Evolutionary conservation across 2,329 filamentous ascomycete species (phyloP).

Genomic region (Fusarium papillatum): DNA sequence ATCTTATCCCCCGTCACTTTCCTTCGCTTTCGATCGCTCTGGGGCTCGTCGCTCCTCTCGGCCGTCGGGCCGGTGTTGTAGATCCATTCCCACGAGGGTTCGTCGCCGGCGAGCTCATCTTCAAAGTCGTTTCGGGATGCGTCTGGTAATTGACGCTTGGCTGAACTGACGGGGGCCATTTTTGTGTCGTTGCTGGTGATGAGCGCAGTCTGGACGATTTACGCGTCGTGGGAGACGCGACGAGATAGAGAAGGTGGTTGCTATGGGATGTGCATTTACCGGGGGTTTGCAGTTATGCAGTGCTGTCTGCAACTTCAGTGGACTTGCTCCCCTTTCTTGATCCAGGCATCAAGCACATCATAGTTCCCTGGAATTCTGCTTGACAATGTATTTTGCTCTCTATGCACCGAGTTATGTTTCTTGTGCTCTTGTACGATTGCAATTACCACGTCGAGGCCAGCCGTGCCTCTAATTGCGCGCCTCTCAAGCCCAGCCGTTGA

Average conservation of each 20-base stretch:
- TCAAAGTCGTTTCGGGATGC: slow-evolving; percentile 77
- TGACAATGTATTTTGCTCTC: not conserved
- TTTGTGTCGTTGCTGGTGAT: slow-evolving; percentile 21
- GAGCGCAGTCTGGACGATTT: slow-evolving; percentile 14
- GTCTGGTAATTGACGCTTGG: slow-evolving; percentile 29
- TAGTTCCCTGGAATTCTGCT: not conserved
- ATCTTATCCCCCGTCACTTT: slow-evolving; percentile 65
- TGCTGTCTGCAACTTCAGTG: not conserved
- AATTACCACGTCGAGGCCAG: not conserved
- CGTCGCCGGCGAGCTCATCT: slow-evolving; percentile 84
- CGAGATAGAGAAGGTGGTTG: slow-evolving; percentile 33
- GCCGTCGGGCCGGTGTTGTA: slow-evolving; percentile 61
- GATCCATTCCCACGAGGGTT: slow-evolving; percentile 85
- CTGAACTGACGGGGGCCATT: slow-evolving; percentile 43
- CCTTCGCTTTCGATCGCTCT: slow-evolving; percentile 51
- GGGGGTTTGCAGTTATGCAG: slow-evolving; percentile 23
- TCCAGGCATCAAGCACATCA: not conserved
- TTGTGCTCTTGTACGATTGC: not conserved
- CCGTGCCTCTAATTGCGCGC: not conserved
- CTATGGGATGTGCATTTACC: slow-evolving; percentile 39
- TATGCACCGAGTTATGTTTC: not conserved
- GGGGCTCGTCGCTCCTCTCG: slow-evolving; percentile 41
- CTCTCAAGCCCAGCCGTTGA: not conserved
- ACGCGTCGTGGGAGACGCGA: slow-evolving; percentile 50
- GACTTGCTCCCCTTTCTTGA: not conserved